These are phyloP conservation scores for Skeletonema costatum DNA, from an alignment of 108 stramenopile species.

Conservation along the genomic window DNA sequence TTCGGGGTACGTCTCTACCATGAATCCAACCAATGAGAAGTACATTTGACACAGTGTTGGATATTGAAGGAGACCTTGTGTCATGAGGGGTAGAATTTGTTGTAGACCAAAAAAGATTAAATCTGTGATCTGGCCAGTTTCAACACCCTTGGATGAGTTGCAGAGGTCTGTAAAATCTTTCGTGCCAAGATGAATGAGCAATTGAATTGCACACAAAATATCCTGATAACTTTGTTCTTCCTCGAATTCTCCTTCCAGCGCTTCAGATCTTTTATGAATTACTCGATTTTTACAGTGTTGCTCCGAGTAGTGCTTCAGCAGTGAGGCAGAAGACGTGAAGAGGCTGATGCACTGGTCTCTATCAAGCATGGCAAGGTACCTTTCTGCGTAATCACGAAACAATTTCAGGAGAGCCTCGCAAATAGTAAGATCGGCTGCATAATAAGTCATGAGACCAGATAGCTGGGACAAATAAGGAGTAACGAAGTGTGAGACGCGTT, in stretches of 20 bases:
- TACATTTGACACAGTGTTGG: constrained; percentile 77
- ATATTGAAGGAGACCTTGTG: constrained; percentile 81
- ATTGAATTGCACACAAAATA: constrained; percentile 80
- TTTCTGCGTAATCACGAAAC: constrained; percentile 85
- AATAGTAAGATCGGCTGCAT: constrained; percentile 78
- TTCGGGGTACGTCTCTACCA: constrained; percentile 90
- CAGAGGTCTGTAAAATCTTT: constrained; percentile 84
- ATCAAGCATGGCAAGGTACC: constrained; percentile 73
- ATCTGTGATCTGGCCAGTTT: constrained; percentile 78
- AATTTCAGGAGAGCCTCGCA: constrained; percentile 69
- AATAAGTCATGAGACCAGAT: constrained; percentile 77
- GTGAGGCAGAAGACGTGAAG: constrained; percentile 69
- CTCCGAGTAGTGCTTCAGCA: constrained; percentile 73
- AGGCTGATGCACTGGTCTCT: constrained; percentile 64
- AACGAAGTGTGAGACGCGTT: constrained; percentile 77
- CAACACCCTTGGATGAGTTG: constrained; percentile 50
- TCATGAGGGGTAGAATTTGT: constrained; percentile 87
- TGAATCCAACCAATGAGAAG: constrained; percentile 82
- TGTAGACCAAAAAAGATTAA: constrained; percentile 88
- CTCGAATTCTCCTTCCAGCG: constrained; percentile 52
- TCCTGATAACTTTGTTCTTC: constrained; percentile 89
- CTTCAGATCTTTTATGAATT: constrained; percentile 37
- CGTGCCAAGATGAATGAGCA: constrained; percentile 83
- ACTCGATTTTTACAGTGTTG: constrained; percentile 65
- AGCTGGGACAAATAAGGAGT: constrained; percentile 72